Conservation (phyloP, 2,329 filamentous ascomycete species). For the Neocucurbitaria cava region DNA sequence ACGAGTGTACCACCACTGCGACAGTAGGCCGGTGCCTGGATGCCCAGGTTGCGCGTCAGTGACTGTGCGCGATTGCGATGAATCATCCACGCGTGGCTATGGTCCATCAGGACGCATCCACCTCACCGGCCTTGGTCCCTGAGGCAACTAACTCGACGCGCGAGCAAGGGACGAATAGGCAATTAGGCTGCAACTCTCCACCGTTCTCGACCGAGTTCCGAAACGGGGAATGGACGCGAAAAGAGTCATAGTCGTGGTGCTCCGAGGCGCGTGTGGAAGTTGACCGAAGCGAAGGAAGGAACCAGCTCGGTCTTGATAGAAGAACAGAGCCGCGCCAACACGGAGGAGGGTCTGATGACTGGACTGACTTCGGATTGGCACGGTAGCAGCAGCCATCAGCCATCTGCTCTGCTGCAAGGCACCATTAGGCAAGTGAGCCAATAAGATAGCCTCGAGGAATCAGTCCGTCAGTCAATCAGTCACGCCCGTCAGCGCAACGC, state of each 20-base stretch:
- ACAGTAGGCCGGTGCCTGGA: slow-evolving; percentile 42
- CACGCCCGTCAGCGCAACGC: slow-evolving; percentile 10
- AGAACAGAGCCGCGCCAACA: slow-evolving; percentile 18
- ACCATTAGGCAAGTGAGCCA: slow-evolving; percentile 31
- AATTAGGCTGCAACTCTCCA: slow-evolving; percentile 29
- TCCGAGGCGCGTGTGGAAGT: slow-evolving; percentile 7
- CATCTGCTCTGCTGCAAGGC: slow-evolving; percentile 39
- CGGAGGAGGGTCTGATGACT: slow-evolving; percentile 20
- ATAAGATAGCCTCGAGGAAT: slow-evolving; percentile 16
- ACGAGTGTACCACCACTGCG: slow-evolving; percentile 16
- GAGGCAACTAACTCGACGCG: slow-evolving; percentile 39
- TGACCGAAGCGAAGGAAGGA: slow-evolving; percentile 24
- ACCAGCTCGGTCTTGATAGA: slow-evolving; percentile 24
- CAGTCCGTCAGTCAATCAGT: slow-evolving; percentile 11
- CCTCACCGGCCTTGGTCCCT: slow-evolving; percentile 21
- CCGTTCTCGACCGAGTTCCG: slow-evolving; percentile 4
- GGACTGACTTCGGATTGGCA: not conserved
- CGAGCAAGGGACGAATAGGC: slow-evolving; percentile 19
- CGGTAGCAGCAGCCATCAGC: too few species aligned
- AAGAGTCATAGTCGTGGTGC: slow-evolving; percentile 35
- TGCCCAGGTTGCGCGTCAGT: slow-evolving; percentile 25
- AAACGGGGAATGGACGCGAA: slow-evolving; percentile 11
- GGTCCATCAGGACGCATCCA: slow-evolving; percentile 13
- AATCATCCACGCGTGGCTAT: slow-evolving; percentile 46
- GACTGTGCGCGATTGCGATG: slow-evolving; percentile 34